Base-by-base conservation (phyloP, 139 green algal genomes). In the Tetraselmis chui region DNA sequence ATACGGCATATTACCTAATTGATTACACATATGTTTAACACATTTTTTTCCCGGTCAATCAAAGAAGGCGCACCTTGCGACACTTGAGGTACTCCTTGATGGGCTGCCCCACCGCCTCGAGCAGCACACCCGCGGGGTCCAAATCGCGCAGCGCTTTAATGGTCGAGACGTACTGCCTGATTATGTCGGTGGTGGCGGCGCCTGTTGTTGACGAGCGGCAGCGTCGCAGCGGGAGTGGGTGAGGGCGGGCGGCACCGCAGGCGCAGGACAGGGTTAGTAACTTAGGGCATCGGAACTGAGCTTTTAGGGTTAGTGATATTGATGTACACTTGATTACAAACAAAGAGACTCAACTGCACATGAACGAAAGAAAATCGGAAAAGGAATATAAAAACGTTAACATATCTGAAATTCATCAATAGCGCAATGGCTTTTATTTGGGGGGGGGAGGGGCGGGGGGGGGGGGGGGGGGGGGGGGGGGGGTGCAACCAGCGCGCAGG, bases 111-210 rank as follows among this genome's bases (percentile, higher is more conserved):
- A 98, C 92, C 1, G 90, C 86, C 29, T 92, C 88, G 58, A 98
- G 89, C 75, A 98, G 80, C 28, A 89, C 82, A 27, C 95, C 94
- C 87, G 86, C 80, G 5, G 87, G 82, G 32, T 93, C 90, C 23
- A 96, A 77, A n/a, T 92, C 79, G 0, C 82, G 81, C 79, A 98
- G 81, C 22, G 91, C 89, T 28, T 86, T 88, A 79, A 98, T 97
- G 30, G 92, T 94, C 0, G 85, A 89, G 26, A 98, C 87, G 82
- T 98, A 99, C 80, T 95, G 92, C 79, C 92, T 76, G 23, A 99
- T 92, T 80, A 99, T 98, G 83, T 96, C 94, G 28, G 78, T 59
- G 1, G 96, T 98, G 27, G 92, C 87, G 24, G 95, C 96, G 32
- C 96, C 96, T 83, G 94, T 86, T 59, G 0, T 25, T 1, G n/a